Evolutionary conservation across 2,329 filamentous ascomycete genomes (phyloP).

Genomic region (Cladophialophora immunda): DNA sequence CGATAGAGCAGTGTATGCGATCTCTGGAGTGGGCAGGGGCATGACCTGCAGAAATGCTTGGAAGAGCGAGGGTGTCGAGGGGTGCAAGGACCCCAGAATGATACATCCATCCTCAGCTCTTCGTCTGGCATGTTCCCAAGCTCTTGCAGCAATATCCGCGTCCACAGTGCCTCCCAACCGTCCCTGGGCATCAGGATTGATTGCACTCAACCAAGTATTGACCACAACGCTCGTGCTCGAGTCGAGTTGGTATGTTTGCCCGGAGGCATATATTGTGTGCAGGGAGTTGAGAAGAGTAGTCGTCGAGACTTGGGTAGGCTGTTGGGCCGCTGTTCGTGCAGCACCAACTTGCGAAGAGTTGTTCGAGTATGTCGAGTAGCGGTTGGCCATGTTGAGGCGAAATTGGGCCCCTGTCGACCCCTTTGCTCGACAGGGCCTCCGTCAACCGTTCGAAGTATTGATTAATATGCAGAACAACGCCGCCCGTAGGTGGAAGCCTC

Average conservation of each 20-base stretch:
- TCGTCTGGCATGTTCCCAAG: constrained; percentile 95
- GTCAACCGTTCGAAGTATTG: neutral
- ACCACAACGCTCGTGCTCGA: constrained; percentile 90
- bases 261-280: constrained; percentile 85
- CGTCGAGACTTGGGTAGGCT: constrained; percentile 84
- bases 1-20: constrained; percentile 79
- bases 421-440: constrained; percentile 34
- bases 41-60: constrained; percentile 81
- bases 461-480: neutral
- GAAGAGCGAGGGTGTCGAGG: constrained; percentile 84
- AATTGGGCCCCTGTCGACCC: constrained; percentile 33
- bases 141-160: constrained; percentile 75
- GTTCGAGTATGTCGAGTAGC: constrained; percentile 69
- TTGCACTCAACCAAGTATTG: constrained; percentile 91
- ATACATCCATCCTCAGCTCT: constrained; percentile 96
- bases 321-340: constrained; percentile 66
- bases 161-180: constrained; percentile 81
- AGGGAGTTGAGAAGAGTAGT: constrained; percentile 91
- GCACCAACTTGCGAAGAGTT: constrained; percentile 67
- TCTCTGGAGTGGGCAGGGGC: constrained; percentile 78
- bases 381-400: constrained; percentile 62
- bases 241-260: constrained; percentile 85
- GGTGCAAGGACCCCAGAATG: constrained; percentile 85
- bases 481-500: neutral
- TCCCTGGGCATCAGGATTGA: constrained; percentile 73